Evolutionary conservation across 176 grass and related monocot genomes (phyloP), one percentile per base, ranked within the genome.

Genomic region (Thinopyrum elongatum): DNA sequence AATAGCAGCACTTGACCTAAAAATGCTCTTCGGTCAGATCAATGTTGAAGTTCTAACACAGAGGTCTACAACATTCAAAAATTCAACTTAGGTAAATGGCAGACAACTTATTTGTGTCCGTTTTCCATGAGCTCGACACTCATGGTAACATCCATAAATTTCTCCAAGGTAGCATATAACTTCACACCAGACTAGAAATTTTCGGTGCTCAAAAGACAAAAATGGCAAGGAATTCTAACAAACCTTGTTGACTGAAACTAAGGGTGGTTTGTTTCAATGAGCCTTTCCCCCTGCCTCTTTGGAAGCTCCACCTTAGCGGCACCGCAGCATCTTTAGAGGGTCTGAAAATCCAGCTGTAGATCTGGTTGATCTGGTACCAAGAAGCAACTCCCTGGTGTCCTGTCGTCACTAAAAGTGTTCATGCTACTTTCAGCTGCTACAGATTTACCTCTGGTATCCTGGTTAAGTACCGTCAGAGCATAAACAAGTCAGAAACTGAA

Each of bases 391-490:
- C 77, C 90, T 89, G 31, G 88, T 92, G 82, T 95, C 90, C 65
- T 95, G 44, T 95, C 93, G 67, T 92, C 90, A 75, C 90, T 92
- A 59, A 92, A 95, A 30, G 88, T 92, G 84, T 90, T 88, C 42
- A 76, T 28, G 68, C 61, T 88, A 70, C 76, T 92, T 82, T 87
- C 90, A 62, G 69, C 80, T 70, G 76, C 28, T 74, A 83, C 65
- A 84, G 81, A 78, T 90, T 90, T 92, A 21, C 73, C 88, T 89
- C 86, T 85, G 82, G 38, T 71, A 78, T 79, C 70, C 91, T 93
- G 86, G 17, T 72, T 13, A 74, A 85, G 68, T 62, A 76, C 27
- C 23, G 80, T 46, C 70, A 84, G 38, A 83, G 10, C 30, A 81
- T 23, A 80, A 81, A 49, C 21, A 70, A 23, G 39, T 51, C 34